Evolutionary conservation across 805 yeast genomes (phyloP), one percentile per base, ranked within the genome.

Genomic region (Metschnikowia matae): DNA sequence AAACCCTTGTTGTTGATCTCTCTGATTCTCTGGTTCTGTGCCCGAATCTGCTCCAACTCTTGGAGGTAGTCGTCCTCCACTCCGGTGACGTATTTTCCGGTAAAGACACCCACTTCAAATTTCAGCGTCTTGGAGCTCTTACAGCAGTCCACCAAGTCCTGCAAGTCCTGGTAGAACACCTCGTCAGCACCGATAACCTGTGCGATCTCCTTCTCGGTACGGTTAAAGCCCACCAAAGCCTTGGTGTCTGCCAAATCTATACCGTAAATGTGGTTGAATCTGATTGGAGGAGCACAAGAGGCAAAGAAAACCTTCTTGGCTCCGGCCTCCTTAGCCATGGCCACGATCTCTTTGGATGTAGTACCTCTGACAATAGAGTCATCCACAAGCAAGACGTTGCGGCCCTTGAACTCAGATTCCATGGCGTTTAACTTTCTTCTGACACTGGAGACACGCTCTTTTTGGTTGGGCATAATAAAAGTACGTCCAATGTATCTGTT

Each of bases 241-340:
- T 83, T 87, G 44, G 92, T 88, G 64, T 94, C 98, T 29, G 99
- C 98, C 54, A 94, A 79, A 73, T 94, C 99, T 58, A 94, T 94
- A 67, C 99, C 99, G 68, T 94, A 94, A 52, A 94, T 89, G 66
- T 94, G 99, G 72, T 94, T 94, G 71, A 76, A 83, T 69, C 99
- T 82, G 62, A 94, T 94, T n/a, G 97, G 95, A 29, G 99, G 99
- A 14, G 99, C 96, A 64, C 97, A 94, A 23, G 96, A 88, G 0
- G 99, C 99, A 68, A 94, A 86, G 66, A 82, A 92, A n/a, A 94
- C 99, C 60, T 83, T 85, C 54, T 81, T 84, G 41, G 99, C 99
- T 51, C 99, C 99, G 4, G 98, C 96, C 68, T 94, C 99, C 60
- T 87, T 81, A n/a, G 99, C 99, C 99, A 94, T 94, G 58, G 84